Evolutionary conservation across 345 rosid genomes (phyloP).

Genomic region (Moricandia arvensis): DNA sequence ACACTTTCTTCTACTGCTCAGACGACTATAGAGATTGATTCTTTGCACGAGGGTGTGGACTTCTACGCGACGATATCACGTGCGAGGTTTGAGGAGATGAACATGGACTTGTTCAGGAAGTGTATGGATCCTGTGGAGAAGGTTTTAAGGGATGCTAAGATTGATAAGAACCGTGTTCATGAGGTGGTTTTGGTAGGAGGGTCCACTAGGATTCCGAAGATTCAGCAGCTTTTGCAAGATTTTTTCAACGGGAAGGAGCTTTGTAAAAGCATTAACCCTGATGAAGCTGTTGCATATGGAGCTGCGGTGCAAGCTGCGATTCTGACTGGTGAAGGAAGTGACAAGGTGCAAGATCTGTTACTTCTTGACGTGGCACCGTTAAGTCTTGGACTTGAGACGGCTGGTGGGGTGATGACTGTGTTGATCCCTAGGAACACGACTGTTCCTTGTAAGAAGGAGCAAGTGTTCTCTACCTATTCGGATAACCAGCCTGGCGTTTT

Average conservation of each 20-base stretch:
- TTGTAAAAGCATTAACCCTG: conserved; percentile 51
- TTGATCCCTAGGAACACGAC: conserved; percentile 49
- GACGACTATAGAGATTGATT: conserved; percentile 50
- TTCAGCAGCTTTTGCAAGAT: conserved; percentile 48
- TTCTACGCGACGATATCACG: conserved; percentile 44
- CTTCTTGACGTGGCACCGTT: conserved; percentile 48
- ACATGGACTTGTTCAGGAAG: conserved; percentile 48
- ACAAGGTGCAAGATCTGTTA: conserved; percentile 47
- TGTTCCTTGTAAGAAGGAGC: conserved; percentile 48
- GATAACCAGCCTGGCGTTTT: conserved; percentile 48
- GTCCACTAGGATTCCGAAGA: conserved; percentile 49
- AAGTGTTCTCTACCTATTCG: conserved; percentile 45
- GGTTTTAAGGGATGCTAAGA: conserved; percentile 40
- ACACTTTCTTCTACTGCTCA: conserved; percentile 55
- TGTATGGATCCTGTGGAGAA: conserved; percentile 58
- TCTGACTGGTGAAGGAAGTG: conserved; percentile 46
- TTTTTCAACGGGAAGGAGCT: conserved; percentile 51
- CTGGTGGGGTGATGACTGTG: conserved; percentile 50
- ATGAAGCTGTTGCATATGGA: conserved; percentile 51
- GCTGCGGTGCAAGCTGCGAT: conserved; percentile 55
- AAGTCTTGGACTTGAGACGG: conserved; percentile 50
- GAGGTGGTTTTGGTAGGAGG: conserved; percentile 51
- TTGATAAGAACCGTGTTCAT: conserved; percentile 41
- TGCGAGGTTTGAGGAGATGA: conserved; percentile 54
- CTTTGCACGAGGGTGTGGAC: conserved; percentile 47